Evolutionary conservation across 2,329 filamentous ascomycete genomes (phyloP).

Genomic region (Ascochyta fabae): DNA sequence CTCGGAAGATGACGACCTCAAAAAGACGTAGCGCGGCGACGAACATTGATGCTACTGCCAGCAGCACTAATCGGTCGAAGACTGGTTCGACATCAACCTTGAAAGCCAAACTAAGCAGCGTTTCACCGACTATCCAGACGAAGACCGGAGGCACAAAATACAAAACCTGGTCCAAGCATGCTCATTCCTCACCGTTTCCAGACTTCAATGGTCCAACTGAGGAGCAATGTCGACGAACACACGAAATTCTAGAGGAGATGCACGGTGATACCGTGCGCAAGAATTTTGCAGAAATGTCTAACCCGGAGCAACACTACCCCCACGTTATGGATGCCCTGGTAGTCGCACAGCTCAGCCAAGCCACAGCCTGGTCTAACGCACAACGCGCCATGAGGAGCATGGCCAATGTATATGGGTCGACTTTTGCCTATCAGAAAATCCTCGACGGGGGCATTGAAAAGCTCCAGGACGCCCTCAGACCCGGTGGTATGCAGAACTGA

Average conservation of each 20-base stretch:
- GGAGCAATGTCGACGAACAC: background rate
- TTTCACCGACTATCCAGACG: background rate
- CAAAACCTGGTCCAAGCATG: background rate
- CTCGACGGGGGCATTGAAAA: background rate
- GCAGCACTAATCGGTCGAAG: background rate
- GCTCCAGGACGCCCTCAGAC: constrained; percentile 3
- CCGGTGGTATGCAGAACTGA: constrained; percentile 7
- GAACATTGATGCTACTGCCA: background rate
- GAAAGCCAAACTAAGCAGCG: background rate
- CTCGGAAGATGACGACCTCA: background rate
- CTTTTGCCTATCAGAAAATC: constrained; percentile 9
- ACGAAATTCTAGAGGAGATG: background rate
- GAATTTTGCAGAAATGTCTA: background rate
- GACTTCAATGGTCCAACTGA: background rate
- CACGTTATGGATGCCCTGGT: constrained; percentile 11
- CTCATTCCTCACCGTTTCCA: background rate
- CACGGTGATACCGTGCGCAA: background rate
- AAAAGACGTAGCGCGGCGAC: background rate
- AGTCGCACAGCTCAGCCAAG: constrained; percentile 10
- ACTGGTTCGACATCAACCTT: background rate
- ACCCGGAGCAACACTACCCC: background rate
- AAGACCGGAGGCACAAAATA: background rate
- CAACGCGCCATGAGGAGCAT: constrained; percentile 12
- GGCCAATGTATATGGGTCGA: constrained; percentile 4
- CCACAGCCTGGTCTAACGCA: constrained; percentile 13